These are phyloP conservation scores for Xylariaceae sp. DNA, from an alignment of 2,329 filamentous ascomycete species.

Conservation along the genomic window DNA sequence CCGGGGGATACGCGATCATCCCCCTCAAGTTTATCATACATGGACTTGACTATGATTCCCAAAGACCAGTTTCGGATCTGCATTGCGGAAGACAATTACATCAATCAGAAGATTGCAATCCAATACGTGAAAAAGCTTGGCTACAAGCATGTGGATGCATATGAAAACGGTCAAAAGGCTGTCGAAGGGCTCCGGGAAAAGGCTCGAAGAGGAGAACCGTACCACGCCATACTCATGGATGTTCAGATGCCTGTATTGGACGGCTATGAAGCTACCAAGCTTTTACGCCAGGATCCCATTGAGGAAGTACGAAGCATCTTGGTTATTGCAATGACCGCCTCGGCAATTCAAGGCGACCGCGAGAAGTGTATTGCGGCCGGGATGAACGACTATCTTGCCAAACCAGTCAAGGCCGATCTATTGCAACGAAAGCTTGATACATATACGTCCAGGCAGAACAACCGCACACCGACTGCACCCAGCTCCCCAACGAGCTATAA, in stretches of 20 bases:
- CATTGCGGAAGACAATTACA: conserved; percentile 91
- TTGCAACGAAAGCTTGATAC: conserved; percentile 75
- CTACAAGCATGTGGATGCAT: conserved; percentile 77
- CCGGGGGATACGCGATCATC: conserved; percentile 30
- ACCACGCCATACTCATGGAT: conserved; percentile 92
- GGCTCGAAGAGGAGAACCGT: conserved; percentile 68
- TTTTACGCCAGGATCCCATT: conserved; percentile 72
- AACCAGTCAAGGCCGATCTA: conserved; percentile 86
- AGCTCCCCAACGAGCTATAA: conserved; percentile 18
- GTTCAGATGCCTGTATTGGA: conserved; percentile 94
- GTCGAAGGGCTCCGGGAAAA: conserved; percentile 78
- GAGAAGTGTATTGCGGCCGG: conserved; percentile 94
- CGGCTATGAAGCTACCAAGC: conserved; percentile 84
- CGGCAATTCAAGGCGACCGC: conserved; percentile 87
- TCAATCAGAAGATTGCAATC: conserved; percentile 92
- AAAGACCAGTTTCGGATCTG: conserved; percentile 80
- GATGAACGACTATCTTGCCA: conserved; percentile 97
- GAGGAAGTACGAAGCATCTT: conserved; percentile 75
- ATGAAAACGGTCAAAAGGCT: conserved; percentile 83
- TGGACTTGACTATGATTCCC: conserved; percentile 69
- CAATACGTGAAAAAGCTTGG: conserved; percentile 84
- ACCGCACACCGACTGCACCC: conserved; percentile 17
- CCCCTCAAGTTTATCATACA: conserved; percentile 44
- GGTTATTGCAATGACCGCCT: conserved; percentile 97
- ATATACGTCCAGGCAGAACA: conserved; percentile 42